Evolutionary conservation across 306 rosid genomes (phyloP), one percentile per base, ranked within the genome.

Genomic region (Vigna angularis): DNA sequence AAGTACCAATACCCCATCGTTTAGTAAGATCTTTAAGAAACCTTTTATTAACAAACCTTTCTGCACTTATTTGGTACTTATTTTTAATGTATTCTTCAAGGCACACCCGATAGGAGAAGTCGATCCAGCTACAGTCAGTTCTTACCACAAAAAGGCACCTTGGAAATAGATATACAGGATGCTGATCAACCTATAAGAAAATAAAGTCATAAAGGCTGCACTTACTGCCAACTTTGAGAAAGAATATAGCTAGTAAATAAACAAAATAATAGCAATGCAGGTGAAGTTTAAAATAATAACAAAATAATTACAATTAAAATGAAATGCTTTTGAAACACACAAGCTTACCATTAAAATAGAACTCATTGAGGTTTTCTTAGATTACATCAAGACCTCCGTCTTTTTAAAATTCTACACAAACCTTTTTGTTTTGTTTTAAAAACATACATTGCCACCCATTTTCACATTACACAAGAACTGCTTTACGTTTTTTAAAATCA

Each of bases 71-170:
- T 55, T 93, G 94, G 80, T 89, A 93, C 85, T 88, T 89, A 76
- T 81, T 78, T 83, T 83, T 91, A 55, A 91, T 79, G 83, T 91
- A 89, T 79, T 82, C 88, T 36, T 85, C 85, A 61, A 93, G 87
- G 86, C 96, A 90, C 85, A 86, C 86, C 71, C 86, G 86, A 79
- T 93, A 93, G 24, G 94, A 93, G 90, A 93, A 93, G 87, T 91
- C 94, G n/a, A 84, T 86, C 94, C 98, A 88, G 59, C 76, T 83
- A 49, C 94, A 93, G 70, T 93, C 91, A 49, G 86, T 89, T 86
- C 96, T 93, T 68, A 89, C 78, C 58, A 93, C 90, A 86, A 93
- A 93, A 32, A 90, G 87, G 80, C 97, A 93, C 83, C 96, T 86
- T 42, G 92, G 86, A 42, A 32, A 44, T 57, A 59, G 55, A 75